phyloP scores from a whole-genome alignment of 805 yeast species.

The Cyberlindnera galapagoensis region DNA sequence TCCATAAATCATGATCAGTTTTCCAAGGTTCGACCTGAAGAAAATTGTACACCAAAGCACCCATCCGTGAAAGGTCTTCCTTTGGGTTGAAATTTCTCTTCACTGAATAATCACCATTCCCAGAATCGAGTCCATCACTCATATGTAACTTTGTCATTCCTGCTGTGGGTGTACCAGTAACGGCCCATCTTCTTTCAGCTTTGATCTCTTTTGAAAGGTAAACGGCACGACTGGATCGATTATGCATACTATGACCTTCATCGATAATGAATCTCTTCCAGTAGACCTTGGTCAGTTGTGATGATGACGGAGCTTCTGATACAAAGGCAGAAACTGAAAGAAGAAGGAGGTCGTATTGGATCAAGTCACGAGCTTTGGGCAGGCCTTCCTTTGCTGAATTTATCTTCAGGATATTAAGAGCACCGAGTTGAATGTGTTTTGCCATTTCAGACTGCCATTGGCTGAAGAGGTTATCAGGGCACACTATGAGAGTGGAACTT shows the following conservation, averaged over 20 bases:
- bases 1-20: slow-evolving; percentile 42
- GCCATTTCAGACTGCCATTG: slow-evolving; percentile 59
- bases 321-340: slow-evolving; percentile 43
- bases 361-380: slow-evolving; percentile 25
- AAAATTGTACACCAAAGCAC: slow-evolving; percentile 44
- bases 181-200: slow-evolving; percentile 66
- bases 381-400: slow-evolving; percentile 21
- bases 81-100: slow-evolving; percentile 43
- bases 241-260: slow-evolving; percentile 64
- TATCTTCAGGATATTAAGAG: slow-evolving; percentile 31
- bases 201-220: slow-evolving; percentile 39
- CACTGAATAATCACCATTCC: slow-evolving; percentile 33
- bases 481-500: slow-evolving; percentile 49
- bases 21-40: slow-evolving; percentile 55
- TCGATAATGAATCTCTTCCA: slow-evolving; percentile 74
- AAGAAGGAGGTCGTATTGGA: slow-evolving; percentile 46
- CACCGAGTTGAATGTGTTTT: slow-evolving; percentile 42
- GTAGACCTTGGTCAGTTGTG: slow-evolving; percentile 35
- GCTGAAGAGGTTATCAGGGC: slow-evolving; percentile 59
- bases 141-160: slow-evolving; percentile 57
- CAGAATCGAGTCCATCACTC: slow-evolving; percentile 13
- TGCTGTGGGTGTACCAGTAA: slow-evolving; percentile 71
- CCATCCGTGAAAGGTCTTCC: slow-evolving; percentile 49
- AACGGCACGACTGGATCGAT: slow-evolving; percentile 44
- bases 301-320: slow-evolving; percentile 29